Base-by-base conservation (phyloP, 1,284 basidiomycete species). In the Sanghuangporus weigelae region DNA sequence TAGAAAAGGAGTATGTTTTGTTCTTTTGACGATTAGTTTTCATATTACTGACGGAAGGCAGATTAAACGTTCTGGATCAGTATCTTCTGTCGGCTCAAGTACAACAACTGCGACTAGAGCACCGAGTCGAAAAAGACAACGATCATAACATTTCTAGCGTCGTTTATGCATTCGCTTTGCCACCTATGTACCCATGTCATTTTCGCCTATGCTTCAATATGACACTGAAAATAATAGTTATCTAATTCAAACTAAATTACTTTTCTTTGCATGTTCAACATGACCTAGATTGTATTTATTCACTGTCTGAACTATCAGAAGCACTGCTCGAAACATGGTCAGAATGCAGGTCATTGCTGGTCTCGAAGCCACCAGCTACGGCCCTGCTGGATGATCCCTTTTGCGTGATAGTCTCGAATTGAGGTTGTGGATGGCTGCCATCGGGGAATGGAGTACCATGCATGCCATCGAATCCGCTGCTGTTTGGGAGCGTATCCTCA, bases 1-100 rank as follows among this genome's bases (percentile, higher is more conserved):
- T 69, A 78, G 86, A 69, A 88, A 83, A 72, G 81, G 82, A 71
- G 87, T 86, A 62, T 68, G 83, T 71, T 57, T 49, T 51, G 23
- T 59, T 49, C 38, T 51, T 21, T 12, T 26, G n/a, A 36, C 23
- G 44, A 36, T 26, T n/a, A 26, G 44, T 54, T 53, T 46, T 40
- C 8, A 26, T 50, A 8, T n/a, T 12, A 26, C 53, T 60, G 26
- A 59, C 60, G 35, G 3, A 40, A 54, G 16, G 7, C 31, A 63
- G 53, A 57, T 63, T 54, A 68, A 68, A 55, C 66, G 67, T 55
- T 68, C 67, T 21, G 48, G 65, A 36, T 68, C 67, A 11, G 60
- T 67, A 8, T 68, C 67, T 38, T 68, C 67, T 36, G 62, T 68
- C 21, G 67, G 62, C 14, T 66, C 67, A 10, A 65, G 57, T 39